phyloP scores from a whole-genome alignment of 2,329 filamentous ascomycete species.

The Trichoderma sp. region DNA sequence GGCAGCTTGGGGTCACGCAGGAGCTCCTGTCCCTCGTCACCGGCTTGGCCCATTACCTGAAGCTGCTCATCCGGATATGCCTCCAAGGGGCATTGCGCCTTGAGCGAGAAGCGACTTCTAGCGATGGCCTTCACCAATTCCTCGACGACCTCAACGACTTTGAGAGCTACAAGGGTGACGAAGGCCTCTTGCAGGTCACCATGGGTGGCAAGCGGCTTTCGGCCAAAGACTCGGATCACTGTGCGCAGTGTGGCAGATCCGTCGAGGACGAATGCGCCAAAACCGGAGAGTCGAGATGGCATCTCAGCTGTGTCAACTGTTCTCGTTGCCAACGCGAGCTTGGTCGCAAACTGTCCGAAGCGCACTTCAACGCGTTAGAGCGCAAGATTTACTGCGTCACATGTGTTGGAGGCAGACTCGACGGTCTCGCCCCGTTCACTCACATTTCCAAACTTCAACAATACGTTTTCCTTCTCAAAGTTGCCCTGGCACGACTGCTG shows the following conservation, averaged over 20 bases:
- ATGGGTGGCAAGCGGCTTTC: slow-evolving; percentile 67
- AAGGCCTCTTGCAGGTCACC: slow-evolving; percentile 67
- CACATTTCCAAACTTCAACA: slow-evolving; percentile 86
- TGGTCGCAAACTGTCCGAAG: slow-evolving; percentile 67
- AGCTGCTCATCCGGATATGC: slow-evolving; percentile 95
- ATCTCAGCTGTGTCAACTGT: slow-evolving; percentile 80
- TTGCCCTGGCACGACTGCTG: slow-evolving; percentile 85
- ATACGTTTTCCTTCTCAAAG: slow-evolving; percentile 89
- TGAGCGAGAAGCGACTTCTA: slow-evolving; percentile 76
- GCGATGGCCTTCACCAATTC: slow-evolving; percentile 79
- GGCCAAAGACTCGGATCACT: slow-evolving; percentile 81
- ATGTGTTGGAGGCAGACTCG: slow-evolving; percentile 63
- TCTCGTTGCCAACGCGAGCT: slow-evolving; percentile 66
- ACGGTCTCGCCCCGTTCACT: slow-evolving; percentile 60
- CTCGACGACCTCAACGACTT: slow-evolving; percentile 81
- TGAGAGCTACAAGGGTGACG: slow-evolving; percentile 73
- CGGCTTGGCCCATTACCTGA: slow-evolving; percentile 93
- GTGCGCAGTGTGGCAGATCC: slow-evolving; percentile 75
- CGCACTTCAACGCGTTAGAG: slow-evolving; percentile 68
- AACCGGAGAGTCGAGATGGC: slow-evolving; percentile 76
- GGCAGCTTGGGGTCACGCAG: slow-evolving; percentile 93
- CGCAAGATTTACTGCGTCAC: slow-evolving; percentile 70
- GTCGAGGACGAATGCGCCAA: slow-evolving; percentile 93
- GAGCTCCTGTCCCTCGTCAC: slow-evolving; percentile 97
- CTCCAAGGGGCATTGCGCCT: slow-evolving; percentile 89